Base-by-base conservation (phyloP, 768 basidiomycete genomes). In the Termitomyces sp. region DNA sequence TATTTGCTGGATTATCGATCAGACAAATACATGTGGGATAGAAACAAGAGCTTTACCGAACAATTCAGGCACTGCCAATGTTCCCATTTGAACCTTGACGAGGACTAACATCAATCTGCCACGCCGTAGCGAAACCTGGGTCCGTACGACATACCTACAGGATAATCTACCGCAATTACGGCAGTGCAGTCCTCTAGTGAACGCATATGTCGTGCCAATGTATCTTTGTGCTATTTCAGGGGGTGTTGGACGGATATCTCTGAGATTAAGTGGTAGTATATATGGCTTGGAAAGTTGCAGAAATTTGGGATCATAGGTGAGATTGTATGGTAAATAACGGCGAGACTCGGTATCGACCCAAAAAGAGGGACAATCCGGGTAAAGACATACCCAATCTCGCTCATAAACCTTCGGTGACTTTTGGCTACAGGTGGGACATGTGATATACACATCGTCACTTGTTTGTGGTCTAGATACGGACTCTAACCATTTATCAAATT, bases 141-240 rank as follows among this genome's bases (percentile, higher is more conserved):
- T 37, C 20, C 32, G 56, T 41, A 22, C 27, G 54, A 64, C 77
- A 48, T 58, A 90, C 90, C 90, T 80, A 73, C 83, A 84, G 9
- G 89, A 88, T 41, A 92, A 69, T 26, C 88, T 79, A 29, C 91
- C 90, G 63, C 91, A 93, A 8, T 67, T 57, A 18, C 55, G 60
- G 66, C 91, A 93, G 65, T 89, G 86, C 74, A 83, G 84, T 1
- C 90, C 90, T 63, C 81, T 80, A 16, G 78, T 83, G 61, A 80
- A 86, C 5, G 75, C 72, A 59, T 81, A 82, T 3, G 76, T 74
- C 4, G 85, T 88, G 10, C 76, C 77, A 32, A 82, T 68, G 1
- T 72, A 75, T 44, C 71, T 51, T 8, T 67, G 47, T 46, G 63
- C 53, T 12, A 66, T 59, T 5, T 69, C 68, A 5, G 71, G 77